Evolutionary conservation across 257 asterid genomes (phyloP).

Genomic region (Avicennia marina): DNA sequence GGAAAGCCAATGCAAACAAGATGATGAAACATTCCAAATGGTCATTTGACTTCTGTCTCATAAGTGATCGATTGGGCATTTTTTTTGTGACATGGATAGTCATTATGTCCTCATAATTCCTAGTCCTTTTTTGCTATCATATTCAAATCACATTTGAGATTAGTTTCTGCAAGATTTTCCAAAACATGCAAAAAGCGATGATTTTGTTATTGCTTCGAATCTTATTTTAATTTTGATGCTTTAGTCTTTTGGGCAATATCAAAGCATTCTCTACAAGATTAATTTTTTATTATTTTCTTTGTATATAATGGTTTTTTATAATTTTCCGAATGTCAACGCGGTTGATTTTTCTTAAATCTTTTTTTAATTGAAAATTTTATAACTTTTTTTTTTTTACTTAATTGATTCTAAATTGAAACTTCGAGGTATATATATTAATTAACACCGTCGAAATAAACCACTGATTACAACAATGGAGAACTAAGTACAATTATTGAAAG

Average conservation of each 20-base stretch:
- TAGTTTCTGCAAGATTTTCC: conserved; percentile 1
- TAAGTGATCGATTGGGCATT: too few species aligned
- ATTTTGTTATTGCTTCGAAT: not conserved
- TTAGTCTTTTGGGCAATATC: not conserved
- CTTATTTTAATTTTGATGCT: not conserved
- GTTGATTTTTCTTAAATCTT: not conserved
- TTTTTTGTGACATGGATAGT: not conserved
- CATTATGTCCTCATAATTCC: not conserved
- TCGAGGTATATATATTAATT: not conserved
- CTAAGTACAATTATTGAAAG: not conserved
- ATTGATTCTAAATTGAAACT: not conserved
- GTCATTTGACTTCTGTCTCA: too few species aligned
- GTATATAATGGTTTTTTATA: not conserved
- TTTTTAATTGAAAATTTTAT: too few species aligned
- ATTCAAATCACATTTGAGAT: not conserved
- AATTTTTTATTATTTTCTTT: not conserved
- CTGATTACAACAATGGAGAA: not conserved
- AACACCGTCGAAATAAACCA: not conserved
- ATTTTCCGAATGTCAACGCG: not conserved
- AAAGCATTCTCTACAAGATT: not conserved
- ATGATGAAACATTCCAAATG: too few species aligned
- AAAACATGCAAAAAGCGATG: not conserved
- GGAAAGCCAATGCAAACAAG: too few species aligned
- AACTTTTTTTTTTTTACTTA: not conserved
- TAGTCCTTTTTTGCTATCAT: not conserved